A percentile compares a stretch with the other conserved stretches of the same genome.
phyloP scores from a whole-genome alignment of 176 grass and related monocot genomes.

The Musa troglodytarum region DNA sequence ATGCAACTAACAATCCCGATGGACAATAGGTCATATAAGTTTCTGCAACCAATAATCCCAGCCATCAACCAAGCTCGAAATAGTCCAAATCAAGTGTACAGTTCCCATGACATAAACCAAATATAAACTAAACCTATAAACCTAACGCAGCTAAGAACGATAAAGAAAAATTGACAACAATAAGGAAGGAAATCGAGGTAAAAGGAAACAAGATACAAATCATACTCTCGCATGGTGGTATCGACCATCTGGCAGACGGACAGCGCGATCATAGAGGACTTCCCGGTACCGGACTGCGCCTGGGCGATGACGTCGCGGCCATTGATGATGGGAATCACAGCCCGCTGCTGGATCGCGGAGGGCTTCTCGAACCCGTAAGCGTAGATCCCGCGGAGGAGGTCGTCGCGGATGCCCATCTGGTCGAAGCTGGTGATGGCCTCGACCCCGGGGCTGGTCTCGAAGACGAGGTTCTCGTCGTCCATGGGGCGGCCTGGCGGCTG shows the following conservation, averaged over 20 bases:
- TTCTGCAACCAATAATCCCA: too few relatives aligned
- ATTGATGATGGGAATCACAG: constrained; percentile 72
- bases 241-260: constrained; percentile 87
- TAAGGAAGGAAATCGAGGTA: neutral
- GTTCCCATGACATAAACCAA: too few relatives aligned
- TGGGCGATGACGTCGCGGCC: constrained; percentile 92
- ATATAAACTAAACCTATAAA: neutral
- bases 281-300: constrained; percentile 93
- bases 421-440: constrained; percentile 85
- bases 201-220: neutral
- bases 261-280: constrained; percentile 93
- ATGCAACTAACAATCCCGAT: too few relatives aligned
- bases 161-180: neutral
- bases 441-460: constrained; percentile 82
- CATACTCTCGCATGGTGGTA: constrained; percentile 66
- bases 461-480: constrained; percentile 73
- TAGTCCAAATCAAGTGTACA: too few relatives aligned
- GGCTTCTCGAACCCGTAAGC: constrained; percentile 94
- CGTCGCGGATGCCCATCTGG: constrained; percentile 87
- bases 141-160: neutral
- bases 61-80: too few relatives aligned
- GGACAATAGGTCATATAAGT: too few relatives aligned
- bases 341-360: constrained; percentile 96
- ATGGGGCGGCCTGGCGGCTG: constrained; percentile 28
- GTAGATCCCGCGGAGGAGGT: constrained; percentile 90